Percentiles rank a stretch among this genome's conserved stretches.
phyloP scores from a whole-genome alignment of 2,329 filamentous ascomycete genomes.

The Elsinoe australis region DNA sequence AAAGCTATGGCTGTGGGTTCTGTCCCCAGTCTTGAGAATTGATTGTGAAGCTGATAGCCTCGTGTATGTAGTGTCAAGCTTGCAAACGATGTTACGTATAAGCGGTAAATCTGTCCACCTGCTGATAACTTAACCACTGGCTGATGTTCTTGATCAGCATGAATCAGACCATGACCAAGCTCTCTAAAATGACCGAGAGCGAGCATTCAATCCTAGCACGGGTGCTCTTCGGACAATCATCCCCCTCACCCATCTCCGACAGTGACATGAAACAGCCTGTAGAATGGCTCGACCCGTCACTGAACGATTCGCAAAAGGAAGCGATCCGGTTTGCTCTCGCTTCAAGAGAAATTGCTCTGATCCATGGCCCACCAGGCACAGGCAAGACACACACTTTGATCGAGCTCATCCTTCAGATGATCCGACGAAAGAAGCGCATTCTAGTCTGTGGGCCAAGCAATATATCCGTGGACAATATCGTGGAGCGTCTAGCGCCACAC shows the following conservation, averaged over 20 bases:
- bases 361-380: slow-evolving; percentile 91
- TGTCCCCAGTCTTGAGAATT: background rate
- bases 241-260: slow-evolving; percentile 42
- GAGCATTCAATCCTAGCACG: slow-evolving; percentile 53
- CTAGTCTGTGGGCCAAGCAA: slow-evolving; percentile 96
- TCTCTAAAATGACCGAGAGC: slow-evolving; percentile 49
- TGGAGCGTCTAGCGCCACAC: slow-evolving; percentile 78
- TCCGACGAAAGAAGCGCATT: slow-evolving; percentile 64
- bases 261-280: slow-evolving; percentile 40
- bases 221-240: slow-evolving; percentile 53
- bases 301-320: slow-evolving; percentile 57
- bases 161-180: slow-evolving; percentile 55
- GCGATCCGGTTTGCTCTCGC: slow-evolving; percentile 74
- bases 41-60: slow-evolving; percentile 30
- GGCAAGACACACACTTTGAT: slow-evolving; percentile 96
- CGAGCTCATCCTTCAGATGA: slow-evolving; percentile 85
- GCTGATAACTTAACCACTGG: background rate
- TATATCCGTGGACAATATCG: slow-evolving; percentile 96
- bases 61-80: slow-evolving; percentile 49
- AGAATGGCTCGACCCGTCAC: slow-evolving; percentile 47
- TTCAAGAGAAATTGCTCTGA: slow-evolving; percentile 73
- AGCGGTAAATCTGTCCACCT: slow-evolving; percentile 39
- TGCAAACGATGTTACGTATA: slow-evolving; percentile 59
- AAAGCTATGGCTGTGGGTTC: slow-evolving; percentile 56
- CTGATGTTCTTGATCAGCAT: slow-evolving; percentile 38